These are phyloP conservation scores for Neoscytalidium dimidiatum DNA, from an alignment of 2,329 filamentous ascomycete genomes.

Conservation along the genomic window DNA sequence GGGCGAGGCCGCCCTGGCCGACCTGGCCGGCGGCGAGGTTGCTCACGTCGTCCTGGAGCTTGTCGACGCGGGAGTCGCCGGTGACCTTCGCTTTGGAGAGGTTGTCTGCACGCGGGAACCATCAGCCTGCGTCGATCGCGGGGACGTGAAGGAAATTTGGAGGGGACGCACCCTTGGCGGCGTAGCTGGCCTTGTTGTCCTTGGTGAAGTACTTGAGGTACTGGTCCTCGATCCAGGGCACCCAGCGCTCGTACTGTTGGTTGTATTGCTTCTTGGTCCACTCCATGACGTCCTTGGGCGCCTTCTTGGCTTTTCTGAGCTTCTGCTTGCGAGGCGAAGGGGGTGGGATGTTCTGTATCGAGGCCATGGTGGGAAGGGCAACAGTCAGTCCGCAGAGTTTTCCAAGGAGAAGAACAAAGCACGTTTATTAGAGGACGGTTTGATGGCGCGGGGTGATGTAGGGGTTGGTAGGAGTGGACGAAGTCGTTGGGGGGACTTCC, in stretches of 20 bases:
- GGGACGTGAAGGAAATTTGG: neutral
- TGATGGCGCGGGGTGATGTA: neutral
- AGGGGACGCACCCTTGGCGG: constrained; percentile 60
- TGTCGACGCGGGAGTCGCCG: constrained; percentile 66
- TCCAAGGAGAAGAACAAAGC: neutral
- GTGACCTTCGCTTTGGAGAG: constrained; percentile 72
- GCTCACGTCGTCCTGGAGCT: constrained; percentile 67
- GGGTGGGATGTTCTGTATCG: constrained; percentile 5
- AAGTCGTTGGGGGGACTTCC: neutral
- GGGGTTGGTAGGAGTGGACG: neutral
- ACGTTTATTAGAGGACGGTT: neutral
- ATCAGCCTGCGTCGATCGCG: no score
- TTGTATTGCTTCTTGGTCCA: constrained; percentile 67
- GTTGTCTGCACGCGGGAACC: constrained; percentile 50
- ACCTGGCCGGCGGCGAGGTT: constrained; percentile 64
- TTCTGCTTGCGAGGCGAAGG: constrained; percentile 8
- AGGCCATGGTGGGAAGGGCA: neutral
- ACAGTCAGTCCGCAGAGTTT: neutral
- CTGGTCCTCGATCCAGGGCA: constrained; percentile 74
- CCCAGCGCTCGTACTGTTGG: constrained; percentile 72
- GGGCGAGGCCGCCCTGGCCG: constrained; percentile 66
- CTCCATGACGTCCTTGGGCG: constrained; percentile 32
- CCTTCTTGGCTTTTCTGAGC: neutral
- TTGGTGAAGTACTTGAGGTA: constrained; percentile 74
- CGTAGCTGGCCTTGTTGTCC: constrained; percentile 75